Percentiles rank a stretch among this genome's conserved stretches.
These are phyloP conservation scores for Cryphonectria parasitica DNA, from an alignment of 2,329 filamentous ascomycete genomes.

Conservation along the genomic window DNA sequence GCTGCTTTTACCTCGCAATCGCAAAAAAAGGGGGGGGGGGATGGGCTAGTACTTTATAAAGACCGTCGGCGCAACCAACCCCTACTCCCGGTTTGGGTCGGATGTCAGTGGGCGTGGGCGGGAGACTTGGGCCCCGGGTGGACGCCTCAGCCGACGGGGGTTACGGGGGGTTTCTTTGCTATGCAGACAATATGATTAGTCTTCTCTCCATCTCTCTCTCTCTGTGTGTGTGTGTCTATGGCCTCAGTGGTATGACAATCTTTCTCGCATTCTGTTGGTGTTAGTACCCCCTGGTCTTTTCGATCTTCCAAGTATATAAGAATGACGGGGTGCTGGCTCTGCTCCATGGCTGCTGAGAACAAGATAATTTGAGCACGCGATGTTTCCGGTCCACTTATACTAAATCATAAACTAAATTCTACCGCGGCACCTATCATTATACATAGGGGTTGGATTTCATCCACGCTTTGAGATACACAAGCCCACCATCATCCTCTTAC, in stretches of 20 bases:
- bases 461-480: background rate
- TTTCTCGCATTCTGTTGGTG: background rate
- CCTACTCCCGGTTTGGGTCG: background rate
- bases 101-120: too few species aligned
- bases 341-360: background rate
- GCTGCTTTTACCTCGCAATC: too few species aligned
- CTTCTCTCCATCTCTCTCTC: too few species aligned
- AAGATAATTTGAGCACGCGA: background rate
- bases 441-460: background rate
- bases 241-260: background rate
- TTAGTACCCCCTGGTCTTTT: background rate
- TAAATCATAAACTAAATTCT: background rate
- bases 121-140: background rate
- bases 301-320: background rate
- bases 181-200: background rate
- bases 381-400: background rate
- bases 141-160: background rate
- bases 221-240: background rate
- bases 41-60: too few species aligned
- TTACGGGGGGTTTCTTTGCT: background rate
- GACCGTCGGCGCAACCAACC: background rate
- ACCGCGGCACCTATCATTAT: background rate
- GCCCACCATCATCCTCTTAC: background rate
- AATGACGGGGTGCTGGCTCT: background rate
- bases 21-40: too few species aligned